Evolutionary conservation across 129 eudicot species (phyloP).

Genomic region (Tagetes erecta): DNA sequence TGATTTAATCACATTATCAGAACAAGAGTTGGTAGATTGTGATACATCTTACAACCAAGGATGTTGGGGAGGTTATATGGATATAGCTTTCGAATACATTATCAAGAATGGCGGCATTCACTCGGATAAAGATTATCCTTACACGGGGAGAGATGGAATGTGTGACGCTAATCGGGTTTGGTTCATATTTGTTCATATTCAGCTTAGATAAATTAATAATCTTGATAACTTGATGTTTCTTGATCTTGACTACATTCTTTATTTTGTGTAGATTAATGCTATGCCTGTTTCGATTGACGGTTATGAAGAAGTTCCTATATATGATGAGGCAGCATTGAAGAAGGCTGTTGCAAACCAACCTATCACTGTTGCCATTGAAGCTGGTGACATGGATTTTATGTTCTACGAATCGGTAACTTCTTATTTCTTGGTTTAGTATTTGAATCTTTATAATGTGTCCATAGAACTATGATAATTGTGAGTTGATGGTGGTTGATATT

Average conservation of each 20-base stretch:
- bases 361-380: constrained; percentile 80
- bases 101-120: constrained; percentile 47
- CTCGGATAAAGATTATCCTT: constrained; percentile 46
- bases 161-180: constrained; percentile 41
- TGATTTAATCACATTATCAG: too few relatives aligned
- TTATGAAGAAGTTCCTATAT: constrained; percentile 63
- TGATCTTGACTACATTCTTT: background rate
- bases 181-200: background rate
- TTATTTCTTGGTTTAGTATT: background rate
- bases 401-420: background rate
- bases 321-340: constrained; percentile 56
- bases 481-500: too few relatives aligned
- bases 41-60: constrained; percentile 49
- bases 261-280: constrained; percentile 47
- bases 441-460: too few relatives aligned
- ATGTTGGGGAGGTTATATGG: constrained; percentile 50
- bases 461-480: too few relatives aligned
- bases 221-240: background rate
- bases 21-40: too few relatives aligned
- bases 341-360: constrained; percentile 28
- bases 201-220: background rate
- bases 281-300: constrained; percentile 58
- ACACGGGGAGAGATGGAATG: constrained; percentile 32
- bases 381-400: constrained; percentile 62
- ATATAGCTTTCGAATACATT: constrained; percentile 49